phyloP scores from a whole-genome alignment of 106 monocot genomes.

The Dioscorea zingiberensis region DNA sequence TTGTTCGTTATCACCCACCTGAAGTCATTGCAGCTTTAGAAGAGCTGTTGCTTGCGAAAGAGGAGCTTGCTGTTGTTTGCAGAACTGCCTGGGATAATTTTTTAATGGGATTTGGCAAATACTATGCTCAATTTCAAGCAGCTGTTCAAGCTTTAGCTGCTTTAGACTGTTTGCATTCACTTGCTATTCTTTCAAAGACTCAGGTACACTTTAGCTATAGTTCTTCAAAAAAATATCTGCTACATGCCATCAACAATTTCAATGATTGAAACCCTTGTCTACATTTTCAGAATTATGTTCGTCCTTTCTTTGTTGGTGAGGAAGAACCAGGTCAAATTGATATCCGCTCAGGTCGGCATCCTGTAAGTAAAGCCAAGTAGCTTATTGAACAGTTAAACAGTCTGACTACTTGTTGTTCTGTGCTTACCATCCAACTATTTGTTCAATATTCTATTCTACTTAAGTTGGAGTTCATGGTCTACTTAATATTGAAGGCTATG shows the following conservation, averaged over 20 bases:
- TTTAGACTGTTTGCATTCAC: slow-evolving; percentile 88
- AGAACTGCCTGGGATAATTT: slow-evolving; percentile 66
- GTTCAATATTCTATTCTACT: too few relatives aligned
- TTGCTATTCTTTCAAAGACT: slow-evolving; percentile 84
- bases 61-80: slow-evolving; percentile 71
- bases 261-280: neutral
- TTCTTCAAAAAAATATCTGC: neutral
- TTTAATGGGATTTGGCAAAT: slow-evolving; percentile 51
- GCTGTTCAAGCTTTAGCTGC: slow-evolving; percentile 83
- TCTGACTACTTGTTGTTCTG: too few relatives aligned
- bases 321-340: slow-evolving; percentile 75
- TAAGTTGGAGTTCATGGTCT: too few relatives aligned
- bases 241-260: neutral
- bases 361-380: slow-evolving; percentile 48
- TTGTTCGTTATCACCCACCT: slow-evolving; percentile 85
- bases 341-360: slow-evolving; percentile 74
- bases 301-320: slow-evolving; percentile 72
- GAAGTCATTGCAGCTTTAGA: slow-evolving; percentile 68
- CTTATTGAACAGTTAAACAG: too few relatives aligned
- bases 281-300: slow-evolving; percentile 70
- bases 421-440: too few relatives aligned
- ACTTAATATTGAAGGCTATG: too few relatives aligned
- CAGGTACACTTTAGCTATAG: slow-evolving; percentile 28
- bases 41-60: slow-evolving; percentile 63
- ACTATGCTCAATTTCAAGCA: slow-evolving; percentile 90